A percentile compares a stretch with the other conserved stretches of the same genome.
phyloP scores from a whole-genome alignment of 768 basidiomycete genomes.

The Russula olivacea region DNA sequence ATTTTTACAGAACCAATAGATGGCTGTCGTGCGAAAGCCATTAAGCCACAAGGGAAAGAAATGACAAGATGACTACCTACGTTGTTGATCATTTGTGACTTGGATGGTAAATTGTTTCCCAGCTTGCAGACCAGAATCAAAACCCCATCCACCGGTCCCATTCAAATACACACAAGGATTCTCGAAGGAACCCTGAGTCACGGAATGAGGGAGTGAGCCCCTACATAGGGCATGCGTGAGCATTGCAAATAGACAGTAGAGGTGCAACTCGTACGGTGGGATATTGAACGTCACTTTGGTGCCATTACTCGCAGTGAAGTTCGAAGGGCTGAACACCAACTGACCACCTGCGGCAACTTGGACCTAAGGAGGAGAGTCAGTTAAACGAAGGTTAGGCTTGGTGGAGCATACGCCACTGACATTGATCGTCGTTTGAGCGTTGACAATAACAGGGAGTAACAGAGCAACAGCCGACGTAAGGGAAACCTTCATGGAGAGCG shows the following conservation, averaged over 20 bases:
- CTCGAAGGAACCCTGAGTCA: constrained; percentile 32
- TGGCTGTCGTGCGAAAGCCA: constrained; percentile 33
- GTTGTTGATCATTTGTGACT: constrained; percentile 43
- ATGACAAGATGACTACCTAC: constrained; percentile 32
- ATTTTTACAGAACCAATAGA: constrained; percentile 54
- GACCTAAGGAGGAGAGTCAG: constrained; percentile 32
- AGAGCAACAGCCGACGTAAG: constrained; percentile 27
- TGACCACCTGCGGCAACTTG: constrained; percentile 38
- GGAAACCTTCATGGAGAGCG: constrained; percentile 32
- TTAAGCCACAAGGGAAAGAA: background rate
- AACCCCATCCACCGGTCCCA: constrained; percentile 38
- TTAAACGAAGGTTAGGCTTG: background rate
- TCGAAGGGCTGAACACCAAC: constrained; percentile 42
- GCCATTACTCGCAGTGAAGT: constrained; percentile 44
- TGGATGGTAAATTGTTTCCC: constrained; percentile 42
- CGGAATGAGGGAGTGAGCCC: constrained; percentile 26
- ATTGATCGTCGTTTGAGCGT: constrained; percentile 34
- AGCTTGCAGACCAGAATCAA: constrained; percentile 47
- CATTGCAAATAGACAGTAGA: background rate
- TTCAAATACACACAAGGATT: constrained; percentile 38
- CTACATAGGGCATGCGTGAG: constrained; percentile 16
- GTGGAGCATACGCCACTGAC: constrained; percentile 1
- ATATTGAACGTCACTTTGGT: constrained; percentile 51
- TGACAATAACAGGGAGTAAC: constrained; percentile 33
- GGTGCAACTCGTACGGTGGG: constrained; percentile 34